A percentile compares a stretch with the other conserved stretches of the same genome.
Conservation (phyloP, 2,329 filamentous ascomycete genomes). For the Sarocladium kiliense region DNA sequence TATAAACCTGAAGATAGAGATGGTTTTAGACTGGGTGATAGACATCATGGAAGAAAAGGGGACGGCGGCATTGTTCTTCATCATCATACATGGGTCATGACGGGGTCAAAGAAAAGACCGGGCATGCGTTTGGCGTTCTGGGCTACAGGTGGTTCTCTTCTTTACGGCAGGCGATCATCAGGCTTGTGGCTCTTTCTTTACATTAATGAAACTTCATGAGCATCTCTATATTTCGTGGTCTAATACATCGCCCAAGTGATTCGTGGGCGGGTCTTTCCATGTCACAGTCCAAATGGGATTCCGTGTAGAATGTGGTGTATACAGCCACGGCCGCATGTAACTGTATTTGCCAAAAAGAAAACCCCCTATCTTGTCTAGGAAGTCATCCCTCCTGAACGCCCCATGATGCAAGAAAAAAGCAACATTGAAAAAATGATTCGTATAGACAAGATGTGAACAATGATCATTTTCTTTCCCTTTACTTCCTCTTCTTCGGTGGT, state of each 20-base stretch:
- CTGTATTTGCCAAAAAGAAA: neutral
- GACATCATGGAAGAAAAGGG: neutral
- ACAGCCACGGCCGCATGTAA: neutral
- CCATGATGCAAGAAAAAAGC: neutral
- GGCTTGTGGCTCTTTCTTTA: neutral
- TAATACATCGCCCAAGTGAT: too few species aligned
- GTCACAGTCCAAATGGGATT: too few species aligned
- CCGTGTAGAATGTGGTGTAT: too few species aligned
- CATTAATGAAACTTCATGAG: neutral
- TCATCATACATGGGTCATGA: neutral
- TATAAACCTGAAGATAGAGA: constrained; percentile 31
- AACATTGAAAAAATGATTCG: neutral
- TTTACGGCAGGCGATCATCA: neutral
- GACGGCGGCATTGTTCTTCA: neutral
- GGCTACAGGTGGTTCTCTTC: neutral
- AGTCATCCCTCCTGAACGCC: neutral
- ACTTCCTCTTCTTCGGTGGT: constrained; percentile 39
- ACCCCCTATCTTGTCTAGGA: neutral
- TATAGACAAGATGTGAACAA: neutral
- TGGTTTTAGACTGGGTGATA: neutral
- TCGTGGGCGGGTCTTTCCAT: too few species aligned
- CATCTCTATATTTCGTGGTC: neutral
- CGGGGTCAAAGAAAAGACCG: neutral
- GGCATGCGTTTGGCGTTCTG: constrained; percentile 5
- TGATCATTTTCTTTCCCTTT: constrained; percentile 12